Percentiles rank a stretch among this genome's conserved stretches.
phyloP scores from a whole-genome alignment of 805 yeast species.

The Brettanomyces sp. region DNA sequence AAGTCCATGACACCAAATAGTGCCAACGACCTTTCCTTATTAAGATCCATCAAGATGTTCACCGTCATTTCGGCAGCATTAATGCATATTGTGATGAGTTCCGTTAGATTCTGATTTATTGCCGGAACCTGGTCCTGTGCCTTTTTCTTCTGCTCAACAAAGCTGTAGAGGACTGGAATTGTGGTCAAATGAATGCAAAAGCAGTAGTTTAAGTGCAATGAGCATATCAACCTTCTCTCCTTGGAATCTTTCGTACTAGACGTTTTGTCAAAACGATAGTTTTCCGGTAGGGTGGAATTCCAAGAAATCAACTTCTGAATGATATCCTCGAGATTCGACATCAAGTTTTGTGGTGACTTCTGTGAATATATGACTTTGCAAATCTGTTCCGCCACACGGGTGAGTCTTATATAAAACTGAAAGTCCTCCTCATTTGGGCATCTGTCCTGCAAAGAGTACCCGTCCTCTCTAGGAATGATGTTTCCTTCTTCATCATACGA shows the following conservation, averaged over 20 bases:
- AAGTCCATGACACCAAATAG: slow-evolving; percentile 22
- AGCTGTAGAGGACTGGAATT: slow-evolving; percentile 17
- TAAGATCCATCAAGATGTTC: slow-evolving; percentile 3
- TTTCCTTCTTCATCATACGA: slow-evolving; percentile 6
- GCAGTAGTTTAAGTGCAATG: slow-evolving; percentile 19
- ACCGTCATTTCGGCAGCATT: slow-evolving; percentile 17
- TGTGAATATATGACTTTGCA: slow-evolving; percentile 14
- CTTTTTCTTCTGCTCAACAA: slow-evolving; percentile 13
- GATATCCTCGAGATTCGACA: slow-evolving; percentile 10
- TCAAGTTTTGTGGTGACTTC: slow-evolving; percentile 7
- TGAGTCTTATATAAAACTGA: slow-evolving; percentile 12
- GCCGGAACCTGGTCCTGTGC: slow-evolving; percentile 3
- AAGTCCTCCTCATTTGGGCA: slow-evolving; percentile 9
- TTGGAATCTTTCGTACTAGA: slow-evolving; percentile 4
- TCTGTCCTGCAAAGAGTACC: not conserved
- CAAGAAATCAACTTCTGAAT: slow-evolving; percentile 17
- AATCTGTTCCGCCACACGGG: slow-evolving; percentile 16
- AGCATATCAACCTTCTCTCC: slow-evolving; percentile 13
- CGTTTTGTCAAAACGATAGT: slow-evolving; percentile 4
- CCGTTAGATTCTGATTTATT: slow-evolving; percentile 11
- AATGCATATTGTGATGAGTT: slow-evolving; percentile 16
- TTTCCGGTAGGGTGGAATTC: slow-evolving; percentile 15
- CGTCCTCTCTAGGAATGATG: not conserved
- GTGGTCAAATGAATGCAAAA: slow-evolving; percentile 22
- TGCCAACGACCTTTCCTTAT: slow-evolving; percentile 8